Conservation (phyloP, 2,329 filamentous ascomycete genomes). For the Cylindrodendrum hubeiense region DNA sequence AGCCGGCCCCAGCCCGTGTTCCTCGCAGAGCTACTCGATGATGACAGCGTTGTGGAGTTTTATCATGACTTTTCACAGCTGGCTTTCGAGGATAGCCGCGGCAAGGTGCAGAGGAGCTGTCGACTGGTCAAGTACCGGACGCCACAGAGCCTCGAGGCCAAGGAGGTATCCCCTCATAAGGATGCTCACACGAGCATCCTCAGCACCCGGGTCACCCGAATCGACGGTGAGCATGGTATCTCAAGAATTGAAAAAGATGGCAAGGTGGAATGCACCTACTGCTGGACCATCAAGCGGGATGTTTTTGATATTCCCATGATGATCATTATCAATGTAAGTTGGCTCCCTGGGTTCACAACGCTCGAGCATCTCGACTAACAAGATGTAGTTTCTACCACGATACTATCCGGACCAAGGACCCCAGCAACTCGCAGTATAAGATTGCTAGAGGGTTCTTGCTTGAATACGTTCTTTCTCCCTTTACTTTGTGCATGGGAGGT, state of each 20-base stretch:
- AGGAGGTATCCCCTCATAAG: conserved; percentile 59
- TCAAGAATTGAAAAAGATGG: conserved; percentile 87
- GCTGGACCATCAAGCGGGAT: conserved; percentile 96
- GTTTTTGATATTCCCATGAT: conserved; percentile 99
- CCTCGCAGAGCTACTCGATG: conserved; percentile 91
- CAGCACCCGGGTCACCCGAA: conserved; percentile 71
- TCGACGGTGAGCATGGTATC: conserved; percentile 82
- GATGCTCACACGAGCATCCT: conserved; percentile 60
- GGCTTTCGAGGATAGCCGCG: conserved; percentile 91
- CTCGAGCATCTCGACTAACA: conserved; percentile 10
- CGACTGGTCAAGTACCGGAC: conserved; percentile 92
- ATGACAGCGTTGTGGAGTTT: conserved; percentile 92
- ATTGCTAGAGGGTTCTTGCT: conserved; percentile 21
- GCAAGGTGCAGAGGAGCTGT: conserved; percentile 85
- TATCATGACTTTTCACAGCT: conserved; percentile 95
- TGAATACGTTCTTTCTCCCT: conserved; percentile 42
- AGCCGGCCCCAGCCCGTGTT: conserved; percentile 82
- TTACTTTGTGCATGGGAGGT: conserved; percentile 34
- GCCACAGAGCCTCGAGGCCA: conserved; percentile 67
- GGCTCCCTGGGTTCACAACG: not conserved
- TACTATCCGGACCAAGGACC: conserved; percentile 70
- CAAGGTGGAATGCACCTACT: conserved; percentile 94
- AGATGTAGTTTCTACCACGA: conserved; percentile 67
- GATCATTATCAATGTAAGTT: conserved; percentile 96
- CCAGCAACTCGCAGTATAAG: conserved; percentile 66